Conservation (phyloP, 78 protist genomes). For the Chrysochromulina parva region DNA sequence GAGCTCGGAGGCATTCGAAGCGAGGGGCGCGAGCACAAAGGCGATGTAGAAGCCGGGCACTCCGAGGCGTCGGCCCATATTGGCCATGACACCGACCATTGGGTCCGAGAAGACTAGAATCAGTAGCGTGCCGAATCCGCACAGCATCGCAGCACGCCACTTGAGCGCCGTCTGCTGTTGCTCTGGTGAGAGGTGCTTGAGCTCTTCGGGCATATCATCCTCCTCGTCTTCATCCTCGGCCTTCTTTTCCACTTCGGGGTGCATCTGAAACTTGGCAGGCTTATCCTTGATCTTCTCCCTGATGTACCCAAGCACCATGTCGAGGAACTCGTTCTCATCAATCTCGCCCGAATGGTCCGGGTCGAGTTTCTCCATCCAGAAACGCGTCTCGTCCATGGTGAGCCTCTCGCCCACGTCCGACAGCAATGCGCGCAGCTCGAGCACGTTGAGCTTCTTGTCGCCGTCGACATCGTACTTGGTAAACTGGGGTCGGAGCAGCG, state of each 20-base stretch:
- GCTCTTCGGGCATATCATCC: neutral
- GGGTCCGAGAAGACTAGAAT: constrained; percentile 84
- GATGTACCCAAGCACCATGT: no score
- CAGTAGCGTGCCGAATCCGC: constrained; percentile 59
- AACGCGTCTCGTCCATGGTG: neutral
- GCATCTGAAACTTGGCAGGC: no score
- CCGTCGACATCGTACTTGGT: neutral
- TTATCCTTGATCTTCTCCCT: no score
- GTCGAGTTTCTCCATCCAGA: neutral
- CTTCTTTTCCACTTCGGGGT: no score
- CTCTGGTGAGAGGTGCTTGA: neutral
- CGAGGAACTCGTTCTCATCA: neutral
- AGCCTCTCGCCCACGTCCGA: neutral
- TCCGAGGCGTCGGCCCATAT: constrained; percentile 47
- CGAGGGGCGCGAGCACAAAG: constrained; percentile 78
- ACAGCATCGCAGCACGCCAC: constrained; percentile 1
- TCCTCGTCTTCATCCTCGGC: neutral
- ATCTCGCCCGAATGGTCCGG: neutral
- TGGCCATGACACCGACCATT: constrained; percentile 76
- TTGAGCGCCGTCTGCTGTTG: neutral
- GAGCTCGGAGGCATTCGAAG: constrained; percentile 80
- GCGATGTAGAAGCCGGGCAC: constrained; percentile 72
- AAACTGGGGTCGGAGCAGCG: neutral
- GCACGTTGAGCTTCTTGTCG: neutral
- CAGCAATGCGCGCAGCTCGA: neutral